A percentile compares a stretch with the other conserved stretches of the same genome.
Conservation (phyloP, 2,329 filamentous ascomycete genomes). For the Sordariomycetes sp. region DNA sequence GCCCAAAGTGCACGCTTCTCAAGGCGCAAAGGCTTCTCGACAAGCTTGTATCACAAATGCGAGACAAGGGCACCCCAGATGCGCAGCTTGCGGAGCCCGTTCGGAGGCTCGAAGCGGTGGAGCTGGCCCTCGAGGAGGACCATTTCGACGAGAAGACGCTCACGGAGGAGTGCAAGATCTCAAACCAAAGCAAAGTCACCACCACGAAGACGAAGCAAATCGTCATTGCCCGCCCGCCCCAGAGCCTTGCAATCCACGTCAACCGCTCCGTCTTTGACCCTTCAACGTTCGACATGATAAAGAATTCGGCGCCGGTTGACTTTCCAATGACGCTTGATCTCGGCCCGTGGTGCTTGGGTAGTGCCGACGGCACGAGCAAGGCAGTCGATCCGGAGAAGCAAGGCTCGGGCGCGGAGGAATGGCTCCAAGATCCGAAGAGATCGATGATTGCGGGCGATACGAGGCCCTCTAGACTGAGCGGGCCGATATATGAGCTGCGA, state of each 20-base stretch:
- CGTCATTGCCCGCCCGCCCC: conserved; percentile 73
- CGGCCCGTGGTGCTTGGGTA: conserved; percentile 76
- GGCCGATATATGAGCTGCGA: conserved; percentile 64
- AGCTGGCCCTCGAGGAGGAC: conserved; percentile 66
- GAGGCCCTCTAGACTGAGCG: conserved; percentile 39
- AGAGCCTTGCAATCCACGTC: conserved; percentile 75
- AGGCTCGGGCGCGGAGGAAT: too few species aligned
- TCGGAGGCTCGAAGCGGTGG: conserved; percentile 55
- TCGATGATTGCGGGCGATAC: conserved; percentile 63
- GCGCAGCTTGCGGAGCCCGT: conserved; percentile 41
- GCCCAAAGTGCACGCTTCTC: conserved; percentile 79
- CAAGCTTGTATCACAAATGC: conserved; percentile 32
- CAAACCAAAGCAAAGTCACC: conserved; percentile 57
- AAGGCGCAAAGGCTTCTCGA: conserved; percentile 39
- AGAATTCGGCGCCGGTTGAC: conserved; percentile 71
- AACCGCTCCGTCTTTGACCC: conserved; percentile 91
- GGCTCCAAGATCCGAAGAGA: conserved; percentile 56
- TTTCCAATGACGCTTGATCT: conserved; percentile 72
- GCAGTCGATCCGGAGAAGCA: conserved; percentile 38
- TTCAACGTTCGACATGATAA: conserved; percentile 65
- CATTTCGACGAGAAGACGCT: conserved; percentile 67
- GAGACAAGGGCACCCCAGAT: conserved; percentile 25
- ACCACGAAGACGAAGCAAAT: conserved; percentile 86
- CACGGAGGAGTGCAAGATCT: conserved; percentile 54
- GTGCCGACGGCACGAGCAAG: conserved; percentile 17